phyloP scores from a whole-genome alignment of 1,284 basidiomycete genomes.

The Puccinia hordei region DNA sequence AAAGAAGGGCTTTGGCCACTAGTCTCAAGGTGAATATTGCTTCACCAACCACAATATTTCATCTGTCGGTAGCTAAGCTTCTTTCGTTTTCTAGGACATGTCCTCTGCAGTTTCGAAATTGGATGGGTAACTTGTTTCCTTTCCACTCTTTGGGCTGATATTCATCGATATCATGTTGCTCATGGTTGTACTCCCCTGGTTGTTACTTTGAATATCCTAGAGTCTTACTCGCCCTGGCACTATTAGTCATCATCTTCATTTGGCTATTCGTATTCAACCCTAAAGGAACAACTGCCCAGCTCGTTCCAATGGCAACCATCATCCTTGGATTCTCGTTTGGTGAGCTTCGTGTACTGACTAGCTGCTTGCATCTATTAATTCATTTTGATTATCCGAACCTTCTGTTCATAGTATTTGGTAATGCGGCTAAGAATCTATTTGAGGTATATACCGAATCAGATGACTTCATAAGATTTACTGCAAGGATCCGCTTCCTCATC shows the following conservation, averaged over 20 bases:
- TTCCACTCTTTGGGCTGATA: not conserved
- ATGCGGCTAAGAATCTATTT: constrained; percentile 77
- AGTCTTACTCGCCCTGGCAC: constrained; percentile 68
- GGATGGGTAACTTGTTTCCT: constrained; percentile 61
- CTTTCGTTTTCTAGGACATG: constrained; percentile 59
- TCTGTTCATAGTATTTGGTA: constrained; percentile 66
- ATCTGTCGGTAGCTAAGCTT: constrained; percentile 67
- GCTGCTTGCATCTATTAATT: not conserved
- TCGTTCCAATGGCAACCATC: constrained; percentile 78
- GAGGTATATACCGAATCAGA: constrained; percentile 75
- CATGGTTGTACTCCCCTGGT: not conserved
- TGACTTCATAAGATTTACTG: constrained; percentile 62
- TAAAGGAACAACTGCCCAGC: constrained; percentile 70
- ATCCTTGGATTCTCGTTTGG: constrained; percentile 61
- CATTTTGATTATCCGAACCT: not conserved
- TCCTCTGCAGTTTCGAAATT: constrained; percentile 70
- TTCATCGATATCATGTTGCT: not conserved
- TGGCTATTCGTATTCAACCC: constrained; percentile 78
- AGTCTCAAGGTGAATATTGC: constrained; percentile 65
- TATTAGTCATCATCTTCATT: constrained; percentile 70
- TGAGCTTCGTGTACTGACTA: not conserved
- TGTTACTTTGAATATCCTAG: constrained; percentile 52
- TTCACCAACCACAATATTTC: constrained; percentile 59
- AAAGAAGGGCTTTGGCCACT: constrained; percentile 72
- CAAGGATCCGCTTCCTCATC: not conserved